Base-by-base conservation (phyloP, 2,329 filamentous ascomycete genomes). In the Cadophora malorum region DNA sequence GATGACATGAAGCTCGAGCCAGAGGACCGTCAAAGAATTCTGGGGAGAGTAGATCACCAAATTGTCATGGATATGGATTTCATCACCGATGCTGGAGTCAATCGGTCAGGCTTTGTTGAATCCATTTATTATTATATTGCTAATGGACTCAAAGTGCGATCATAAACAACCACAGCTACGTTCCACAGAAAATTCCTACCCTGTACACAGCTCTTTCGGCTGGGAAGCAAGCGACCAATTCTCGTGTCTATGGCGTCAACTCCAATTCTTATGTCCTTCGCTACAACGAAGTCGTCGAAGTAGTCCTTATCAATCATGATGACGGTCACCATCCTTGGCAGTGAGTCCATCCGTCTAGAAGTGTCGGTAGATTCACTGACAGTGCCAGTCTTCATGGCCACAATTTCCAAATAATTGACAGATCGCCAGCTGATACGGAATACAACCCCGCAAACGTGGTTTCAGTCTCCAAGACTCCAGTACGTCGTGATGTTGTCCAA, bases 1-100 rank as follows among this genome's bases (percentile, higher is more conserved):
- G 92, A 96, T 72, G 93, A 96, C 76, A 86, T 91, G 70, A 83
- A 79, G 0, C 84, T 96, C 0, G 83, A 89, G 0, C 91, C 93
- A 0, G 82, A 85, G 61, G 61, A 64, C 55, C 19, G 41, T 19
- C 38, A 49, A 59, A 7, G 33, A 58, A 28, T 38, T 28, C n/a
- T 47, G 1, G 38, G 23, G 8, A 65, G 47, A 50, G 63, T 65
- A 21, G 63, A 65, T 47, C 52, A 65, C 16, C 63, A 65, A 21
- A 59, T 65, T 16, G 50, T 65, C 1, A 49, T 65, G 50, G 47
- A 25, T 4, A 59, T 65, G 52, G 53, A 65, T 21, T 65, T 65
- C 35, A 45, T 47, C 5, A 25, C 50, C 19, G 63, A 65, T 19
- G n/a, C 25, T 12, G 63, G 63, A 6, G 35, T 60, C 28, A 65